Evolutionary conservation across 805 yeast genomes (phyloP), one percentile per base, ranked within the genome.

Genomic region (Zygosaccharomyces kombuchaensis): DNA sequence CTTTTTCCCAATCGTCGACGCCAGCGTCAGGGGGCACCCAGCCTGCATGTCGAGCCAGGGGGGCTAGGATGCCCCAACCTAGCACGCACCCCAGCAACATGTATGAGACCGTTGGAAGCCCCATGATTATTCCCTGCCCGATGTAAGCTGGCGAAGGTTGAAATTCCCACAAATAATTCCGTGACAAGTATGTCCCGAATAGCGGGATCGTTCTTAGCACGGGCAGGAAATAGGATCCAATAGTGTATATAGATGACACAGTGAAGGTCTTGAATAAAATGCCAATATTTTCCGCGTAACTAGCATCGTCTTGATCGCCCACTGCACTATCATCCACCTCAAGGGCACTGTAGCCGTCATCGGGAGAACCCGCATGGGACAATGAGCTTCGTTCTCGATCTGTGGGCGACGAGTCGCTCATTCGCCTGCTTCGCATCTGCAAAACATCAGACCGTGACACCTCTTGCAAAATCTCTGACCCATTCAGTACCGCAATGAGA

Each of bases 41-140:
- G 3, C 81, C 84, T 49, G 69, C 63, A 44, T 70, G 52, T 47
- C 82, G 75, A 1, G 95, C 81, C 47, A 87, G 47, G 3, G 97
- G 97, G 0, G 93, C 91, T n/a, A 91, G 68, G 1, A 91, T 67
- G 0, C 78, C 96, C 99, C 99, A 91, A 0, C 99, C 99, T 4
- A 90, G 59, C 1, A 91, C 51, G 17, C 95, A 81, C 2, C 99
- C 99, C 54, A 88, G 75, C 34, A 91, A 67, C 99, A 91, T 91
- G 51, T 89, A 85, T 8, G 87, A 74, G 0, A 89, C 95, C 0
- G 98, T 89, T 1, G 90, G 87, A 6, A 89, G 69, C 0, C 99
- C 99, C 99, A 91, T 91, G 46, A 91, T 91, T 34, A 93, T 88
- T 3, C 99, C 99, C 66, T 91, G 99, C 2, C 99, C 99, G 29